A percentile compares a stretch with the other conserved stretches of the same genome.
phyloP scores from a whole-genome alignment of 371 early-diverging fungal genomes.

The Lichtheimia corymbifera region DNA sequence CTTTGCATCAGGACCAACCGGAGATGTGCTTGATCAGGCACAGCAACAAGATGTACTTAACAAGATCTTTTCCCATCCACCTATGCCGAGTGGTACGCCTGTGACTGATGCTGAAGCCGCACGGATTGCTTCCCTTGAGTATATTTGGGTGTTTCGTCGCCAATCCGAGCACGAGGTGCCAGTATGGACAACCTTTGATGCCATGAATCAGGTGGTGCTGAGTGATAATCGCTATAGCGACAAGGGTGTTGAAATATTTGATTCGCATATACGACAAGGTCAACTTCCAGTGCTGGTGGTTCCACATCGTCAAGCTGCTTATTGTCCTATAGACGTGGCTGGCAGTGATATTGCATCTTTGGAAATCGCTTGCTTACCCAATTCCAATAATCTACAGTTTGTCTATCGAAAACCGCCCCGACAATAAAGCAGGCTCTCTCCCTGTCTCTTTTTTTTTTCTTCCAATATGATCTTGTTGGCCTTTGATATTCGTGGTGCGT shows the following conservation, averaged over 20 bases:
- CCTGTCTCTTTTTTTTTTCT: neutral
- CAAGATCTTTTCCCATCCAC: neutral
- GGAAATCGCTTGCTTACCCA: constrained; percentile 20
- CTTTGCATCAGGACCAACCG: constrained; percentile 7
- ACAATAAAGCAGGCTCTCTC: neutral
- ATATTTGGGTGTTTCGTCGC: constrained; percentile 36
- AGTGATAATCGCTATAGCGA: constrained; percentile 9
- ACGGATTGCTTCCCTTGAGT: constrained; percentile 17
- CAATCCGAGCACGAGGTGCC: neutral
- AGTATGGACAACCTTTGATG: constrained; percentile 39
- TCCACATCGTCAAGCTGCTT: constrained; percentile 19
- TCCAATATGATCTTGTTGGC: constrained; percentile 11
- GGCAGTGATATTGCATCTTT: constrained; percentile 20
- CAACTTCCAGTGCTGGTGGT: constrained; percentile 28
- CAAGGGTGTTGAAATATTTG: constrained; percentile 25
- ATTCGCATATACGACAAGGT: constrained; percentile 35
- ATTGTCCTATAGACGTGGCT: constrained; percentile 20
- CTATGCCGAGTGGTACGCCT: neutral
- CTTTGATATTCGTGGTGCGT: constrained; percentile 5
- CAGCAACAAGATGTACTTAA: constrained; percentile 15
- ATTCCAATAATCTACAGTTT: constrained; percentile 14
- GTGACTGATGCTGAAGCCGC: constrained; percentile 4
- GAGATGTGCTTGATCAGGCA: constrained; percentile 21
- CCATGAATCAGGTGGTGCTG: constrained; percentile 26
- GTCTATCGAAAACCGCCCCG: constrained; percentile 15